phyloP scores from a whole-genome alignment of 805 yeast genomes.

The Ogataea minuta region DNA sequence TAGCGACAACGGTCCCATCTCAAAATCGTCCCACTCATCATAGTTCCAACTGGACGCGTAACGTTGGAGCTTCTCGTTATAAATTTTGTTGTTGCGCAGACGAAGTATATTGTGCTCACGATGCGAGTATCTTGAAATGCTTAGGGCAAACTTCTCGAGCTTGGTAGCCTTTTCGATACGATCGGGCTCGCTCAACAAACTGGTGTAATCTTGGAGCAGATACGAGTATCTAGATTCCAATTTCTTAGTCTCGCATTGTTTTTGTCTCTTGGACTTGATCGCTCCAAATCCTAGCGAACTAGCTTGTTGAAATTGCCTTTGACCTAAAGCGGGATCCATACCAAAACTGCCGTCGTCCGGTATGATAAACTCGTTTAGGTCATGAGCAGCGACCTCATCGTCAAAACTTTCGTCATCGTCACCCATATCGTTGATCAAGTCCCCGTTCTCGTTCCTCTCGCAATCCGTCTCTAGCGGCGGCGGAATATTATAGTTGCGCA shows the following conservation, averaged over 20 bases:
- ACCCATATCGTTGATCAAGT: constrained; percentile 24
- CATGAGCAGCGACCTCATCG: constrained; percentile 45
- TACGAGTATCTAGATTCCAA: constrained; percentile 19
- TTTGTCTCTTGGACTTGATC: constrained; percentile 10
- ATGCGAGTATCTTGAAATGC: constrained; percentile 29
- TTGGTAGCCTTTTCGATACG: constrained; percentile 27
- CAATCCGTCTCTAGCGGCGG: constrained; percentile 33
- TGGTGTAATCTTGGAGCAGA: constrained; percentile 22
- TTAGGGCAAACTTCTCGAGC: constrained; percentile 30
- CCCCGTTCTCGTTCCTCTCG: constrained; percentile 27
- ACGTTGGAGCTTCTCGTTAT: constrained; percentile 20
- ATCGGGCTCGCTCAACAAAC: constrained; percentile 22
- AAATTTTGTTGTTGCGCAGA: constrained; percentile 27
- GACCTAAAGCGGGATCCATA: constrained; percentile 2
- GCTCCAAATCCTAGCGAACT: constrained; percentile 1
- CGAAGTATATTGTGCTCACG: constrained; percentile 29
- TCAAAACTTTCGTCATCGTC: constrained; percentile 25
- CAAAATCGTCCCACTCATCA: constrained; percentile 37
- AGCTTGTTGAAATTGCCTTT: constrained; percentile 7
- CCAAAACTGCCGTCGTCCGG: constrained; percentile 13
- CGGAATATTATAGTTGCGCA: constrained; percentile 38
- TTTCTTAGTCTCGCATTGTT: constrained; percentile 8
- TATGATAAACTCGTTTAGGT: constrained; percentile 31
- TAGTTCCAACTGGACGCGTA: constrained; percentile 45
- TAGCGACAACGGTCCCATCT: constrained; percentile 27